phyloP scores from a whole-genome alignment of 2,329 filamentous ascomycete genomes.

The Fusarium pseudoanthophilum region DNA sequence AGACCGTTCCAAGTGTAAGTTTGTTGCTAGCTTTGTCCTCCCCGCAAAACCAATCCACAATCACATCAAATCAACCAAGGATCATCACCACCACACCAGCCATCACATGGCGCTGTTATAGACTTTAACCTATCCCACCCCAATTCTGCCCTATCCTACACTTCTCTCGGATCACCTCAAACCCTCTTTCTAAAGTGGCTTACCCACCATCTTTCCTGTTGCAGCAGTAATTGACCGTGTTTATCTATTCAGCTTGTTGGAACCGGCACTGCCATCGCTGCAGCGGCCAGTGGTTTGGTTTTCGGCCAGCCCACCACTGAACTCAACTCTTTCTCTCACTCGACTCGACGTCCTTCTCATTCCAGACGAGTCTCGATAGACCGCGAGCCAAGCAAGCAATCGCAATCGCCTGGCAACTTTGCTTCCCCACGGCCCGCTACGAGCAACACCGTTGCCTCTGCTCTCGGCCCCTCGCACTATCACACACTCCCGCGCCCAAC shows the following conservation, averaged over 20 bases:
- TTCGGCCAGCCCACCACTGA: slow-evolving; percentile 66
- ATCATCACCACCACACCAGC: slow-evolving; percentile 39
- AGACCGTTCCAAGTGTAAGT: slow-evolving; percentile 64
- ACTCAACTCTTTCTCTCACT: slow-evolving; percentile 47
- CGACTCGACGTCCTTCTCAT: slow-evolving; percentile 44
- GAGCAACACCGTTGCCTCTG: slow-evolving; percentile 51
- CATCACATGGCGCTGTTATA: slow-evolving; percentile 36
- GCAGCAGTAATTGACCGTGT: slow-evolving; percentile 37
- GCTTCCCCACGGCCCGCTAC: slow-evolving; percentile 56
- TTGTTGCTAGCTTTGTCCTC: slow-evolving; percentile 39
- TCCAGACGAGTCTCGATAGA: slow-evolving; percentile 49
- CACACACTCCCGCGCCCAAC: slow-evolving; percentile 46
- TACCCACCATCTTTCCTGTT: slow-evolving; percentile 30
- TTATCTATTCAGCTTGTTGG: slow-evolving; percentile 63
- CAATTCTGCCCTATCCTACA: slow-evolving; percentile 26
- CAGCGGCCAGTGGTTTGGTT: slow-evolving; percentile 67
- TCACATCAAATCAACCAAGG: slow-evolving; percentile 30
- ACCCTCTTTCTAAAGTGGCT: slow-evolving; percentile 37
- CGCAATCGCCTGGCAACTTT: slow-evolving; percentile 38
- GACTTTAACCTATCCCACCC: slow-evolving; percentile 41
- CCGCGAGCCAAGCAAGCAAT: slow-evolving; percentile 47
- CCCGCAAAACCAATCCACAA: slow-evolving; percentile 36
- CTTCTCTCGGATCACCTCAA: slow-evolving; percentile 28
- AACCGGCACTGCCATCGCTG: slow-evolving; percentile 70
- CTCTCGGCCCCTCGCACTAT: slow-evolving; percentile 47